These are phyloP conservation scores for Phytopythium kandeliae DNA, from an alignment of 352 stramenopile genomes.

Conservation along the genomic window DNA sequence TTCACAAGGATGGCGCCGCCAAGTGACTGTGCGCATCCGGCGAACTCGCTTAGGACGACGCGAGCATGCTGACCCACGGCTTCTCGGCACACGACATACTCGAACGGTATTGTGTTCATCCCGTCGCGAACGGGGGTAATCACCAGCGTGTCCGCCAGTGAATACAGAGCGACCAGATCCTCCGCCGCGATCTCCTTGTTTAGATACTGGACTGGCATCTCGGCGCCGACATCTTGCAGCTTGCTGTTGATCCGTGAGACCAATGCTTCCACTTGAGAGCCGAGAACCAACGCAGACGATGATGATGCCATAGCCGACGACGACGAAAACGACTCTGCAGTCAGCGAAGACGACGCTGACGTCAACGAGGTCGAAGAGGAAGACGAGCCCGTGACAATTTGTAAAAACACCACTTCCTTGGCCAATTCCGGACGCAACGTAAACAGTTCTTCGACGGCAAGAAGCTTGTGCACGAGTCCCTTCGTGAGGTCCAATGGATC, in stretches of 20 bases:
- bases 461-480: slow-evolving; percentile 87
- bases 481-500: slow-evolving; percentile 87
- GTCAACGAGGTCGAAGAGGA: slow-evolving; percentile 1
- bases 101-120: slow-evolving; percentile 91
- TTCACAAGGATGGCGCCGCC: slow-evolving; percentile 83
- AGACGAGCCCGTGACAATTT: slow-evolving; percentile 79
- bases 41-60: slow-evolving; percentile 90
- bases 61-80: slow-evolving; percentile 58
- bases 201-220: slow-evolving; percentile 88
- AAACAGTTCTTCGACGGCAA: slow-evolving; percentile 87
- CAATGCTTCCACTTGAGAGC: slow-evolving; percentile 84
- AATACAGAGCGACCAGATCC: slow-evolving; percentile 86
- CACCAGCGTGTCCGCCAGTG: slow-evolving; percentile 75
- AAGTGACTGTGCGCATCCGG: slow-evolving; percentile 84
- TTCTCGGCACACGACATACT: slow-evolving; percentile 87
- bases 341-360: not conserved
- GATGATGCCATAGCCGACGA: slow-evolving; percentile 8
- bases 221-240: slow-evolving; percentile 82
- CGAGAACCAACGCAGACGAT: slow-evolving; percentile 58
- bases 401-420: slow-evolving; percentile 93
- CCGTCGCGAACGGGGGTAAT: slow-evolving; percentile 86
- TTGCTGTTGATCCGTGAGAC: slow-evolving; percentile 91
- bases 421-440: slow-evolving; percentile 84
- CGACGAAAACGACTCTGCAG: slow-evolving; percentile 3
- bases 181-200: slow-evolving; percentile 86